These are phyloP conservation scores for Kentomonas sorsogonicus DNA, from an alignment of 208 protist genomes.

Conservation along the genomic window DNA sequence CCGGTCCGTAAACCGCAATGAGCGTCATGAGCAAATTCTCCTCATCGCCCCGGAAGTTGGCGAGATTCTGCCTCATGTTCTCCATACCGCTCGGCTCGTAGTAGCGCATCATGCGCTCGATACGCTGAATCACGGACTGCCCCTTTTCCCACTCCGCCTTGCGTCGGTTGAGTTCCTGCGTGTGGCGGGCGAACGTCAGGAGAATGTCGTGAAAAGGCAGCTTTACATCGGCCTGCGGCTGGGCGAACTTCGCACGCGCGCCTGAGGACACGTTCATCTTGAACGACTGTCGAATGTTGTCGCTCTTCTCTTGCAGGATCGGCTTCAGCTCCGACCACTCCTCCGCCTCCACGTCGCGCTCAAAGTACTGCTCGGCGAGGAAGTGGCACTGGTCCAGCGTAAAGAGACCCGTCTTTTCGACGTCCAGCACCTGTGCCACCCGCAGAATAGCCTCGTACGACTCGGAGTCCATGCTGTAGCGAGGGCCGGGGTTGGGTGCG, in stretches of 20 bases:
- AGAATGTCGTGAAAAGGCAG: constrained; percentile 52
- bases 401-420: constrained; percentile 48
- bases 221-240: constrained; percentile 14
- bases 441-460: constrained; percentile 34
- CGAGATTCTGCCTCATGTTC: constrained; percentile 21
- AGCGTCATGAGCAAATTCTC: constrained; percentile 41
- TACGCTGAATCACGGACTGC: constrained; percentile 22
- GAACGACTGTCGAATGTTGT: constrained; percentile 30
- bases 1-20: constrained; percentile 39
- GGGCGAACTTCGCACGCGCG: not conserved
- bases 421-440: constrained; percentile 46
- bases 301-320: constrained; percentile 23
- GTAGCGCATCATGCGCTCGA: constrained; percentile 24
- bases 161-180: constrained; percentile 4
- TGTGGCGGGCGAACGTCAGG: constrained; percentile 27
- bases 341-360: constrained; percentile 25
- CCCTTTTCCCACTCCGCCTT: not conserved
- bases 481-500: no score
- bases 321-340: constrained; percentile 38
- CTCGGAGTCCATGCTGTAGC: constrained; percentile 34
- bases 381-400: constrained; percentile 37
- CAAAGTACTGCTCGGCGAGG: constrained; percentile 55
- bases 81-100: constrained; percentile 32
- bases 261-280: constrained; percentile 2
- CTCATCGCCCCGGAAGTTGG: constrained; percentile 37